These are phyloP conservation scores for Elaeagnus macrophylla DNA, from an alignment of 306 rosid species.

Conservation along the genomic window DNA sequence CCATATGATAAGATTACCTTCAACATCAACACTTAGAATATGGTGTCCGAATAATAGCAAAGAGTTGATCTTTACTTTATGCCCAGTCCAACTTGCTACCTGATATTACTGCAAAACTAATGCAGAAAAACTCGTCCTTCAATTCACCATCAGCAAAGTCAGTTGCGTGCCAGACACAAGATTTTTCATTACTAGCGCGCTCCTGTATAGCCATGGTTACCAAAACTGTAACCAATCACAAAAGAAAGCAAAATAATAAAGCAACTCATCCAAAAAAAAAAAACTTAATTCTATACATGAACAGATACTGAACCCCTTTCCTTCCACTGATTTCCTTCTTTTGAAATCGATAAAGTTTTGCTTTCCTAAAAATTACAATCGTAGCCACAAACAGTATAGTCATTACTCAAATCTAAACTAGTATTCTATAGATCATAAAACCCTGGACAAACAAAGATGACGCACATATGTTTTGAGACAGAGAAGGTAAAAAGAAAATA, in stretches of 20 bases:
- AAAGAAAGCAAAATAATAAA: too few species aligned
- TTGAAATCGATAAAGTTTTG: conserved; percentile 94
- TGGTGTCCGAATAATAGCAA: conserved; percentile 76
- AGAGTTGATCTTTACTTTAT: conserved; percentile 54
- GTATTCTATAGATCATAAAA: conserved; percentile 8
- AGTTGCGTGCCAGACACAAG: too few species aligned
- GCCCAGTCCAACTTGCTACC: conserved; percentile 76
- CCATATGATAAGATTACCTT: conserved; percentile 67
- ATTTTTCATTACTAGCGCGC: too few species aligned
- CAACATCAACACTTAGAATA: conserved; percentile 54
- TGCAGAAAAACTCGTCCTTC: too few species aligned
- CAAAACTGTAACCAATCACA: too few species aligned
- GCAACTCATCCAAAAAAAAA: too few species aligned
- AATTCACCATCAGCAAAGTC: too few species aligned
- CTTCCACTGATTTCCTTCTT: conserved; percentile 83
- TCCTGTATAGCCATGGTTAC: too few species aligned
- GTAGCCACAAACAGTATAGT: neutral
- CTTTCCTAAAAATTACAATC: conserved; percentile 35
- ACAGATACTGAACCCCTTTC: conserved; percentile 91
- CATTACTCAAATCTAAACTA: conserved; percentile 1
- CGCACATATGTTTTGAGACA: neutral
- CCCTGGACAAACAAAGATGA: neutral
- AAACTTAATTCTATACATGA: too few species aligned
- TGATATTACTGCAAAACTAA: too few species aligned
- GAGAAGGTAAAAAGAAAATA: conserved; percentile 8